Conservation (phyloP, 441 rosid genomes). For the Populus tomentosa region DNA sequence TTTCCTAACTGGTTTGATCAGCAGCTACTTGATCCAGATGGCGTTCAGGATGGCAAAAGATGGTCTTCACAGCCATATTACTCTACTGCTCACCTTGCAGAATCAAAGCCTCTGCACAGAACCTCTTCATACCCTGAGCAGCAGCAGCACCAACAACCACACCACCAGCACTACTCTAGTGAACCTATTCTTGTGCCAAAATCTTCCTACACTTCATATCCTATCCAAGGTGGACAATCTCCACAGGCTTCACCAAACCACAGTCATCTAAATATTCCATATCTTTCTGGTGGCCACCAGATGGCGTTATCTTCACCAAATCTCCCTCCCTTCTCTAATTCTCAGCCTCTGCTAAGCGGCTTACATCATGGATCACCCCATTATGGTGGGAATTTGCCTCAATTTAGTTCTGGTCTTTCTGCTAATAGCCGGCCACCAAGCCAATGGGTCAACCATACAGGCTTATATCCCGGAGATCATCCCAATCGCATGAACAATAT, state of each 20-base stretch:
- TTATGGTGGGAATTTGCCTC: conserved; percentile 56
- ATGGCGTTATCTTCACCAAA: conserved; percentile 25
- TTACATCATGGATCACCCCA: conserved; percentile 68
- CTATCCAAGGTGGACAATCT: conserved; percentile 64
- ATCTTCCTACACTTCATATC: conserved; percentile 61
- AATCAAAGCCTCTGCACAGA: conserved; percentile 49
- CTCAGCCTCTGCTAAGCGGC: conserved; percentile 56
- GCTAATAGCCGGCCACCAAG: conserved; percentile 47
- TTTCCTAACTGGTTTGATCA: conserved; percentile 56
- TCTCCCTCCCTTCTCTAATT: conserved; percentile 47
- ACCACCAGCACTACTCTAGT: conserved; percentile 57
- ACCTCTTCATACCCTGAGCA: conserved; percentile 78
- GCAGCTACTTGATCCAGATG: conserved; percentile 50
- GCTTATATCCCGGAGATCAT: conserved; percentile 62
- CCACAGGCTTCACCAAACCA: conserved; percentile 72
- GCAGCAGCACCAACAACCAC: conserved; percentile 32
- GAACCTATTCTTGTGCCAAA: conserved; percentile 80
- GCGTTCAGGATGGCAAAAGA: conserved; percentile 46
- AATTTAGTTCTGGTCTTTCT: conserved; percentile 54
- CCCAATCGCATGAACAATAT: conserved; percentile 50
- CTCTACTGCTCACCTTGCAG: conserved; percentile 39
- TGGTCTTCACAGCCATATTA: conserved; percentile 65
- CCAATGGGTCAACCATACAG: conserved; percentile 64
- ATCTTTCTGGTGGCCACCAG: conserved; percentile 57
- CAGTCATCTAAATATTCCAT: conserved; percentile 45